phyloP scores from a whole-genome alignment of 2,329 filamentous ascomycete species.

The Ophiostoma himal-ulmi region DNA sequence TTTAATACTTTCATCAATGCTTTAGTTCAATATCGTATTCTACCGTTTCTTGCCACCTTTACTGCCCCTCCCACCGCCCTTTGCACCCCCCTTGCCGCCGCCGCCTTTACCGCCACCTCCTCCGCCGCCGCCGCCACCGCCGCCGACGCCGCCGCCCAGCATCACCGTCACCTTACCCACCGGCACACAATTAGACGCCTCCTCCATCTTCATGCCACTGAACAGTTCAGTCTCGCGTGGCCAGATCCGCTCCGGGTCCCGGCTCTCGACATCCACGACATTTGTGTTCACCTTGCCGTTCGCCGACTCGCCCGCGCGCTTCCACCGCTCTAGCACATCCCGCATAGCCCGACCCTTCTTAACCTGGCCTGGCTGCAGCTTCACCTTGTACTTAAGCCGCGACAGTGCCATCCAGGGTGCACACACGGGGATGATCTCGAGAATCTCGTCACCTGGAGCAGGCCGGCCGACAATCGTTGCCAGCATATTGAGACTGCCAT shows the following conservation, averaged over 20 bases:
- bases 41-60: constrained; percentile 17
- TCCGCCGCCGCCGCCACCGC: constrained; percentile 42
- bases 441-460: constrained; percentile 72
- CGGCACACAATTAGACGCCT: constrained; percentile 73
- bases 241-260: constrained; percentile 71
- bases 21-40: neutral
- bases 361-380: constrained; percentile 79
- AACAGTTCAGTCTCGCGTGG: constrained; percentile 81
- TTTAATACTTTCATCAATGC: neutral
- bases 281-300: constrained; percentile 38
- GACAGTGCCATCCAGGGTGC: constrained; percentile 59
- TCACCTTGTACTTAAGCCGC: constrained; percentile 86
- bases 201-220: constrained; percentile 71
- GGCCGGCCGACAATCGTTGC: constrained; percentile 74
- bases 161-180: constrained; percentile 76
- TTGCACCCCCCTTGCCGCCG: constrained; percentile 5
- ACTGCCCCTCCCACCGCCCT: neutral
- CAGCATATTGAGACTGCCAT: constrained; percentile 41
- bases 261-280: constrained; percentile 54
- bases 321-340: constrained; percentile 82
- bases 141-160: constrained; percentile 52
- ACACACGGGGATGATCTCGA: constrained; percentile 60
- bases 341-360: constrained; percentile 95
- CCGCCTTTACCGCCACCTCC: constrained; percentile 38
- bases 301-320: constrained; percentile 47